These are phyloP conservation scores for Penicillium malachiteum DNA, from an alignment of 495 filamentous ascomycete genomes.

Conservation along the genomic window DNA sequence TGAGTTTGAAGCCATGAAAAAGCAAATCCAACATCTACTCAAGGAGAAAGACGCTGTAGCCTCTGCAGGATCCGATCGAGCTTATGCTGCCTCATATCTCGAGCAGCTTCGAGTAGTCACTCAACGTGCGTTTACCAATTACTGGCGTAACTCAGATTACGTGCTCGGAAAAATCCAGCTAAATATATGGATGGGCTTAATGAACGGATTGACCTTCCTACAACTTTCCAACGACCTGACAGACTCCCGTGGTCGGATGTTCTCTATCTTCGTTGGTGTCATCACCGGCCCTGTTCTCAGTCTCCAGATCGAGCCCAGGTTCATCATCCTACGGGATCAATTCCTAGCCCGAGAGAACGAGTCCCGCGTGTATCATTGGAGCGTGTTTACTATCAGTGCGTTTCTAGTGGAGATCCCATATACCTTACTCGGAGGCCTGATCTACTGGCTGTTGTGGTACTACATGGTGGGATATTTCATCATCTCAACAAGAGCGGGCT, in stretches of 20 bases:
- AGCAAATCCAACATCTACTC: neutral
- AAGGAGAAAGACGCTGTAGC: neutral
- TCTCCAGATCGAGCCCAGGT: slow-evolving; percentile 43
- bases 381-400: slow-evolving; percentile 37
- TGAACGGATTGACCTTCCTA: slow-evolving; percentile 23
- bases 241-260: neutral
- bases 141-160: slow-evolving; percentile 15
- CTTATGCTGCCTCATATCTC: slow-evolving; percentile 10
- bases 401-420: slow-evolving; percentile 45
- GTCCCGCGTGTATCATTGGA: slow-evolving; percentile 44
- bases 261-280: slow-evolving; percentile 20
- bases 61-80: neutral
- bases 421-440: slow-evolving; percentile 30
- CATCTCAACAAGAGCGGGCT: slow-evolving; percentile 11
- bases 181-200: slow-evolving; percentile 9
- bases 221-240: neutral
- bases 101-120: slow-evolving; percentile 5
- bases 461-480: slow-evolving; percentile 25
- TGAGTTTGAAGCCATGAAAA: neutral
- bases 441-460: slow-evolving; percentile 45
- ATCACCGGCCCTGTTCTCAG: slow-evolving; percentile 33
- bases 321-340: slow-evolving; percentile 33
- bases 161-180: slow-evolving; percentile 4
- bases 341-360: slow-evolving; percentile 41
- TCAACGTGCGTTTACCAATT: slow-evolving; percentile 6